Evolutionary conservation across 1,139 yeast genomes (phyloP).

Genomic region (Candida tetrigidarum): DNA sequence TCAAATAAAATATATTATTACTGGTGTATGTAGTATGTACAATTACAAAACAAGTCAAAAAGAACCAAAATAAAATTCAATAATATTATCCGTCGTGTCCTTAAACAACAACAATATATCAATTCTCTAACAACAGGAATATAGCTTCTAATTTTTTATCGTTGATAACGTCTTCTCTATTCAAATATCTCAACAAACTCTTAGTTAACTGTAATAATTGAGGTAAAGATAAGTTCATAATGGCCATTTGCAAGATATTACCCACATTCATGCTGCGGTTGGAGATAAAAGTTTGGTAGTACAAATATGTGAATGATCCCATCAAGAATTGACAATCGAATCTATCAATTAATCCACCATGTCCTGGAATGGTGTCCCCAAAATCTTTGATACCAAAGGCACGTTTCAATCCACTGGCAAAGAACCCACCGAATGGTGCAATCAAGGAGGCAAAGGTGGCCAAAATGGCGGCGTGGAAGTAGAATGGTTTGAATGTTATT

Average conservation of each 20-base stretch:
- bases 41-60: constrained; percentile 1
- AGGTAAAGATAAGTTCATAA: constrained; percentile 67
- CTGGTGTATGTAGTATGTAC: neutral
- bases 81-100: constrained; percentile 2
- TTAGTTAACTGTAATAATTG: constrained; percentile 69
- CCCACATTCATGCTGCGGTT: constrained; percentile 74
- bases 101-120: neutral
- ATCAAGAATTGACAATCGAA: constrained; percentile 97
- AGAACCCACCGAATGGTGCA: constrained; percentile 99
- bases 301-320: constrained; percentile 94
- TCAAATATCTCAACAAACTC: constrained; percentile 65
- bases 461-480: constrained; percentile 82
- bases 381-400: constrained; percentile 79
- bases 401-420: constrained; percentile 95
- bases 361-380: constrained; percentile 63
- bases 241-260: constrained; percentile 72
- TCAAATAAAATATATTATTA: constrained; percentile 3
- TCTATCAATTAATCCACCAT: constrained; percentile 98
- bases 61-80: neutral
- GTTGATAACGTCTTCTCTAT: constrained; percentile 53
- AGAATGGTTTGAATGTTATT: constrained; percentile 78
- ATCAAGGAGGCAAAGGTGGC: constrained; percentile 96
- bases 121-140: constrained; percentile 32
- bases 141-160: constrained; percentile 32
- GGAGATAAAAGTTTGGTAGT: constrained; percentile 90